These are phyloP conservation scores for Coemansia sp. DNA, from an alignment of 192 early-diverging fungal genomes.

Conservation along the genomic window DNA sequence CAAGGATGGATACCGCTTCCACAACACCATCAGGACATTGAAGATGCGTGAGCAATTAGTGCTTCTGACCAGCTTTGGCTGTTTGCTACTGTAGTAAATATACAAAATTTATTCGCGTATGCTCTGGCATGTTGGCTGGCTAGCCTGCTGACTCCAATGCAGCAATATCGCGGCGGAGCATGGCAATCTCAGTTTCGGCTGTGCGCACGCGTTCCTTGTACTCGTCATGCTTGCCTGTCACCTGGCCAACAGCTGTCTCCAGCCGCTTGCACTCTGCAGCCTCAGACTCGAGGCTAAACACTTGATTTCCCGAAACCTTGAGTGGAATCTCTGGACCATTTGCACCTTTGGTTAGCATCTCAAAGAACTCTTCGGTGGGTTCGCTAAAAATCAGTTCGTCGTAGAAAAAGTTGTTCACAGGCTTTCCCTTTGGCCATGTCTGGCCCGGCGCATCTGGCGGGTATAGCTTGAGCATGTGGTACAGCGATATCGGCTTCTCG, in stretches of 20 bases:
- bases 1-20: constrained; percentile 29
- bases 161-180: constrained; percentile 53
- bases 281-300: constrained; percentile 62
- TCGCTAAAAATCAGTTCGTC: constrained; percentile 74
- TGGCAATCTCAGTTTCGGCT: constrained; percentile 53
- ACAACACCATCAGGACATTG: constrained; percentile 16
- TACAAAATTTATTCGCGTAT: not conserved
- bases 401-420: constrained; percentile 55
- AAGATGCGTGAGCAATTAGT: not conserved
- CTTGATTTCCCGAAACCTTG: constrained; percentile 43
- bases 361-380: constrained; percentile 74
- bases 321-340: constrained; percentile 55
- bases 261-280: constrained; percentile 67
- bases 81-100: not conserved
- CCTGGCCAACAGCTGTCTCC: constrained; percentile 60
- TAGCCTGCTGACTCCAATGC: constrained; percentile 35
- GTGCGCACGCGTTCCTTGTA: constrained; percentile 49
- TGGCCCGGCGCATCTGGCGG: constrained; percentile 56
- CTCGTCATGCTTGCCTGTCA: constrained; percentile 59
- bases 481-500: constrained; percentile 78
- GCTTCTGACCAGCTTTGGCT: too few relatives aligned
- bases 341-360: constrained; percentile 57
- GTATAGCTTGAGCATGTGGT: constrained; percentile 90
- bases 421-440: constrained; percentile 53
- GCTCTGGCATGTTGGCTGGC: not conserved